A percentile compares a stretch with the other conserved stretches of the same genome.
These are phyloP conservation scores for Canna indica DNA, from an alignment of 176 grass and related monocot species.

Conservation along the genomic window DNA sequence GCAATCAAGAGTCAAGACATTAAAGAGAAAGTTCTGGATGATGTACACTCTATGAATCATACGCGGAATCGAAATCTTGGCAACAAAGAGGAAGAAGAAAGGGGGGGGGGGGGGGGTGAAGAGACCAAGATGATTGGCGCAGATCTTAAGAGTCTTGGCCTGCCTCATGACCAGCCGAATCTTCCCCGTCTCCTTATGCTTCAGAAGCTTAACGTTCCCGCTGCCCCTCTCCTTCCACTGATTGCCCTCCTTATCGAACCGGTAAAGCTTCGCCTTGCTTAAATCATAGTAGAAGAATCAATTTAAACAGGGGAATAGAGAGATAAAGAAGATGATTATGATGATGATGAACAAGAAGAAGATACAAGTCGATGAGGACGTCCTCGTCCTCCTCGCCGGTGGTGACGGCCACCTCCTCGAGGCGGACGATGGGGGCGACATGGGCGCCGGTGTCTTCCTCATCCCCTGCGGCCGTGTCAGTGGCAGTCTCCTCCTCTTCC, in stretches of 20 bases:
- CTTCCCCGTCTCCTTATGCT: slow-evolving; percentile 16
- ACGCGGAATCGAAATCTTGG: background rate
- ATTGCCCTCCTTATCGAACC: slow-evolving; percentile 17
- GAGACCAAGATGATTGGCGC: slow-evolving; percentile 19
- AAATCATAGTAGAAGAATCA: background rate
- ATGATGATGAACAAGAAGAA: background rate
- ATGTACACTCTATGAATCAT: background rate
- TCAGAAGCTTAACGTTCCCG: slow-evolving; percentile 14
- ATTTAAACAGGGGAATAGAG: background rate
- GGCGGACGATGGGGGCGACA: slow-evolving; percentile 2
- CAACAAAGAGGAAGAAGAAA: background rate
- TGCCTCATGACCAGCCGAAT: slow-evolving; percentile 19
- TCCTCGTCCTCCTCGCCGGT: slow-evolving; percentile 17
- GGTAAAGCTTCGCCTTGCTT: slow-evolving; percentile 20
- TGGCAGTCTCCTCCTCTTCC: background rate
- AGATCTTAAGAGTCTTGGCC: slow-evolving; percentile 19
- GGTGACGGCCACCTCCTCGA: slow-evolving; percentile 17
- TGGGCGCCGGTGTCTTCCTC: slow-evolving; percentile 12
- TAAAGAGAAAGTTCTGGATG: background rate
- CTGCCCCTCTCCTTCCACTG: slow-evolving; percentile 21
- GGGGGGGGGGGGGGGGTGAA: background rate
- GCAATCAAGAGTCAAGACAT: background rate
- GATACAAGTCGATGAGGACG: slow-evolving; percentile 8
- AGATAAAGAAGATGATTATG: background rate
- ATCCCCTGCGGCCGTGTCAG: background rate